phyloP scores from a whole-genome alignment of 2,329 filamentous ascomycete species.

The Claviceps spartinae region DNA sequence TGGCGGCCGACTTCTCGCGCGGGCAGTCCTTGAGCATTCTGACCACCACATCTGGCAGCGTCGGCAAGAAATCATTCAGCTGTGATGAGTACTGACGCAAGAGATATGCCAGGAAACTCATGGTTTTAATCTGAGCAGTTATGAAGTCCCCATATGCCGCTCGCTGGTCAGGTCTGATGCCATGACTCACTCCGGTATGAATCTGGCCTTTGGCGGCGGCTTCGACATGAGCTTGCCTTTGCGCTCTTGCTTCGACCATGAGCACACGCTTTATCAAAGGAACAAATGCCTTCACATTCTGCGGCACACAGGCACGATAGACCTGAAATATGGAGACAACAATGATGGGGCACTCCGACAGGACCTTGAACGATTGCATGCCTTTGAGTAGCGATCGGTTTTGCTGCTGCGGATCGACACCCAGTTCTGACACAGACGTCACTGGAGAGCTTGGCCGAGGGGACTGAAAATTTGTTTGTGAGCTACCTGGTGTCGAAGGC shows the following conservation, averaged over 20 bases:
- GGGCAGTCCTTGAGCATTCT: slow-evolving; percentile 87
- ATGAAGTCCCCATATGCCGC: slow-evolving; percentile 95
- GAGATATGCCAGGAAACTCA: slow-evolving; percentile 94
- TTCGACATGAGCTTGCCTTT: slow-evolving; percentile 81
- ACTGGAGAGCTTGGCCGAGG: slow-evolving; percentile 83
- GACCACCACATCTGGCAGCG: slow-evolving; percentile 79
- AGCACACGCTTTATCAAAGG: slow-evolving; percentile 87
- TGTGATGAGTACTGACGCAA: slow-evolving; percentile 79
- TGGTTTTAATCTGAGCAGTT: slow-evolving; percentile 95
- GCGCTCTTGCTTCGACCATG: slow-evolving; percentile 77
- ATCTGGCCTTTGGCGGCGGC: slow-evolving; percentile 66
- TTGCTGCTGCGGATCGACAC: slow-evolving; percentile 67
- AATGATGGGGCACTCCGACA: slow-evolving; percentile 96
- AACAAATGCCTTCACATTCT: slow-evolving; percentile 85
- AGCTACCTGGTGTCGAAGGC: slow-evolving; percentile 53
- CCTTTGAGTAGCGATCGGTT: slow-evolving; percentile 73
- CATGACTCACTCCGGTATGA: slow-evolving; percentile 84
- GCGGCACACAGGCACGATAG: slow-evolving; percentile 63
- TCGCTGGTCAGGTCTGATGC: slow-evolving; percentile 65
- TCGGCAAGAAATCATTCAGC: slow-evolving; percentile 73
- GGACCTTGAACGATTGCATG: slow-evolving; percentile 97
- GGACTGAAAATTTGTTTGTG: slow-evolving; percentile 65
- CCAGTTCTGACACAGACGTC: slow-evolving; percentile 67
- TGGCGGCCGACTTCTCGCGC: slow-evolving; percentile 78
- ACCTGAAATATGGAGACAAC: slow-evolving; percentile 97